Conservation (phyloP, 192 early-diverging fungal species). For the Backusella westeae region DNA sequence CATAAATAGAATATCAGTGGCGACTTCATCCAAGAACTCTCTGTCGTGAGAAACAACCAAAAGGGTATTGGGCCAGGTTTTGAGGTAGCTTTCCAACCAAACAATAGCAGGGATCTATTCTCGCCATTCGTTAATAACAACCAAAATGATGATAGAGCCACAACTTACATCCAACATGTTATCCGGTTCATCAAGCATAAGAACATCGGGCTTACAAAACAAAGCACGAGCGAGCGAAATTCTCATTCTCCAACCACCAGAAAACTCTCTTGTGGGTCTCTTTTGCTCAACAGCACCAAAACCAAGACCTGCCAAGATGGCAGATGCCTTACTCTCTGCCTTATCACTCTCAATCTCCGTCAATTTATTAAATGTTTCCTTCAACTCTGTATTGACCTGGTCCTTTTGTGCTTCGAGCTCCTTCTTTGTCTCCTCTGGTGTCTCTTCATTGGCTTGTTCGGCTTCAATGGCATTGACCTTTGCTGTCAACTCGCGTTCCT, state of each 20-base stretch:
- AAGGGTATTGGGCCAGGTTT: conserved; percentile 87
- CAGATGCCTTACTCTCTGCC: conserved; percentile 92
- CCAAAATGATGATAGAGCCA: neutral
- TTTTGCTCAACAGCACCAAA: conserved; percentile 78
- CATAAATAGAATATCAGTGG: conserved; percentile 96
- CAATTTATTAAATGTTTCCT: conserved; percentile 82
- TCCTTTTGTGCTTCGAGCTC: conserved; percentile 55
- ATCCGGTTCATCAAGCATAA: conserved; percentile 90
- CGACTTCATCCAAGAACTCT: conserved; percentile 95
- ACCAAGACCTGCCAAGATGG: conserved; percentile 95
- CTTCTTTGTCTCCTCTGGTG: conserved; percentile 50
- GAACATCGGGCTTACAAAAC: conserved; percentile 91
- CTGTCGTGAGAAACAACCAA: conserved; percentile 98
- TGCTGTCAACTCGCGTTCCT: conserved; percentile 69
- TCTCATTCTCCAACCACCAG: conserved; percentile 99
- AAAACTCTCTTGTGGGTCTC: conserved; percentile 89
- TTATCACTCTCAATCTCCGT: conserved; percentile 97
- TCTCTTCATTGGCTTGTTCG: conserved; percentile 47
- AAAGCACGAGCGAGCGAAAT: conserved; percentile 94
- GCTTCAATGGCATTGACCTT: conserved; percentile 53
- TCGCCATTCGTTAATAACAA: neutral
- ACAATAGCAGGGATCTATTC: conserved; percentile 88
- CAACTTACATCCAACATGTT: conserved; percentile 75
- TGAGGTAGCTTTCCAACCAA: conserved; percentile 95
- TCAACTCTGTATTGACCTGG: conserved; percentile 56